Percentiles rank a stretch among this genome's conserved stretches.
Conservation (phyloP, 2,329 filamentous ascomycete genomes). For the Fonsecaea monophora region DNA sequence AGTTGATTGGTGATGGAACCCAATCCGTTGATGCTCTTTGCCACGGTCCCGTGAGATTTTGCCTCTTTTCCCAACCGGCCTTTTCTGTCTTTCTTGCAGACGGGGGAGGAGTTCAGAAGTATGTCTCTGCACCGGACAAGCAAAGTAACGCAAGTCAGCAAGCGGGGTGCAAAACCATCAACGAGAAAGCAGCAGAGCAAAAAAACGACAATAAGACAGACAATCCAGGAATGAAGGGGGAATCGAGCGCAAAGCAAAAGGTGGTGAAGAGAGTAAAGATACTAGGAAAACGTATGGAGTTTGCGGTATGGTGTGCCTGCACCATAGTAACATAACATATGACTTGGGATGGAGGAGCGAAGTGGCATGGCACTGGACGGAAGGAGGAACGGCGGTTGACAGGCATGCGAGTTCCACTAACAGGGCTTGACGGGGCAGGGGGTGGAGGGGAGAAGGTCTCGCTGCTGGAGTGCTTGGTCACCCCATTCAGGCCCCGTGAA, state of each 20-base stretch:
- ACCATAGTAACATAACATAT: constrained; percentile 21
- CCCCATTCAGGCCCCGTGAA: constrained; percentile 35
- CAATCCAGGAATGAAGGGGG: constrained; percentile 18
- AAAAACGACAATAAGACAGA: constrained; percentile 5
- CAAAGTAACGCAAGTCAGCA: constrained; percentile 27
- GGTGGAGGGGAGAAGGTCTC: neutral
- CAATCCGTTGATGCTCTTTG: neutral
- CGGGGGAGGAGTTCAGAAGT: neutral
- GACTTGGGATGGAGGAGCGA: constrained; percentile 22
- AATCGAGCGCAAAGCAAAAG: constrained; percentile 18
- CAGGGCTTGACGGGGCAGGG: constrained; percentile 20
- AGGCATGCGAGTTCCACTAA: constrained; percentile 21
- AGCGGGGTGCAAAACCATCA: constrained; percentile 27
- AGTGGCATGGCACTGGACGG: constrained; percentile 23
- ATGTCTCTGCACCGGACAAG: constrained; percentile 14
- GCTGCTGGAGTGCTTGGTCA: constrained; percentile 22
- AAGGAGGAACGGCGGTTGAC: constrained; percentile 18
- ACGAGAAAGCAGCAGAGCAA: constrained; percentile 9
- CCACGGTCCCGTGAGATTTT: constrained; percentile 4
- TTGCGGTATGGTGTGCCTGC: constrained; percentile 24
- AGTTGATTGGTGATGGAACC: constrained; percentile 10
- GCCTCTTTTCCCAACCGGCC: constrained; percentile 7
- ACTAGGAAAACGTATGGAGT: constrained; percentile 14
- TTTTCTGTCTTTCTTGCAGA: constrained; percentile 3
- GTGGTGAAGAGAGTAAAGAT: constrained; percentile 19